A percentile compares a stretch with the other conserved stretches of the same genome.
These are phyloP conservation scores for Yamadazyma taylorii DNA, from an alignment of 1,139 yeast genomes.

Conservation along the genomic window DNA sequence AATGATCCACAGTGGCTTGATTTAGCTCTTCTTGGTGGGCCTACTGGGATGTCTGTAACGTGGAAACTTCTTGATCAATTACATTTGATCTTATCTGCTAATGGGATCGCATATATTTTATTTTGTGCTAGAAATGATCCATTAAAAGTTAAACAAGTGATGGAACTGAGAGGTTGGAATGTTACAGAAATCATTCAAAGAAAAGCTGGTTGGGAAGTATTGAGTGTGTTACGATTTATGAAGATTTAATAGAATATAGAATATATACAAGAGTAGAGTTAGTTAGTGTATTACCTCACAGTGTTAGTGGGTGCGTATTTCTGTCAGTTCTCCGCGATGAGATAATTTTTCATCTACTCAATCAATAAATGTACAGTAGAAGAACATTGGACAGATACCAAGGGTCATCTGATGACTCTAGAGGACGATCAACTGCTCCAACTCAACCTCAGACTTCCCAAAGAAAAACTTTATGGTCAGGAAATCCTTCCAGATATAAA, in stretches of 20 bases:
- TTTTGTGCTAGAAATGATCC: constrained; percentile 92
- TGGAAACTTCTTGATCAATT: constrained; percentile 56
- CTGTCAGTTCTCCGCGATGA: no score
- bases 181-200: constrained; percentile 54
- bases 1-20: constrained; percentile 73
- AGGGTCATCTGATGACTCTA: constrained; percentile 4
- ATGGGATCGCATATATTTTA: constrained; percentile 77
- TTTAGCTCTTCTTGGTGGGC: constrained; percentile 85
- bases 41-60: constrained; percentile 86
- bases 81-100: constrained; percentile 42
- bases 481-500: constrained; percentile 34
- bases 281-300: no score
- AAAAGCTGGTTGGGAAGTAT: constrained; percentile 96
- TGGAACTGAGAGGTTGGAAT: constrained; percentile 57
- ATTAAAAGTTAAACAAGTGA: constrained; percentile 47
- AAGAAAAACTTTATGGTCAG: constrained; percentile 44
- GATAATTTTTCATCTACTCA: neutral
- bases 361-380: constrained; percentile 10
- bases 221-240: constrained; percentile 62
- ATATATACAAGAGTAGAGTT: no score
- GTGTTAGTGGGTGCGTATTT: no score
- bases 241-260: constrained; percentile 5
- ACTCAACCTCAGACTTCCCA: neutral
- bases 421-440: constrained; percentile 3
- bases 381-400: constrained; percentile 6